Conservation (phyloP, 768 basidiomycete genomes). For the Lactarius trivialis region DNA sequence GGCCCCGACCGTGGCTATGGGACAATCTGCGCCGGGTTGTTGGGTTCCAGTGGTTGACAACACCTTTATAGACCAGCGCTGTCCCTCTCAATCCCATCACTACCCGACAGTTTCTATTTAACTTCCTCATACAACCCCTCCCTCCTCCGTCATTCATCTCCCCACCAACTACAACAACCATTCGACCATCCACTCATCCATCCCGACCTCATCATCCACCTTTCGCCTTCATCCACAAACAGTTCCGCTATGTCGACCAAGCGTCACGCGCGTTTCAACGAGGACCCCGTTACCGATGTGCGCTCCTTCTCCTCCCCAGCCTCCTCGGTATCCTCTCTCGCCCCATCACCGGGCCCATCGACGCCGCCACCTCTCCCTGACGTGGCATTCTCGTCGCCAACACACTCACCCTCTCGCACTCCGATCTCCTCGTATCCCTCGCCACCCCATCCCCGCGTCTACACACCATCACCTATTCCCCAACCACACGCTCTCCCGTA, state of each 20-base stretch:
- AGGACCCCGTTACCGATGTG: slow-evolving; percentile 11
- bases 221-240: neutral
- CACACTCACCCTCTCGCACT: neutral
- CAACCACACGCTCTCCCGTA: neutral
- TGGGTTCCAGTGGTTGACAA: neutral
- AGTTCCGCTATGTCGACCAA: slow-evolving; percentile 1
- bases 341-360: slow-evolving; percentile 10
- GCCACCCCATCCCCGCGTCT: slow-evolving; percentile 2
- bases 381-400: slow-evolving; percentile 6
- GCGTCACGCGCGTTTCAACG: slow-evolving; percentile 16
- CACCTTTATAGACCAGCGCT: neutral
- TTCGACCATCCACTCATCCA: neutral
- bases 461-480: slow-evolving; percentile 1
- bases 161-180: neutral
- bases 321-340: slow-evolving; percentile 4
- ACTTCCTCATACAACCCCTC: neutral
- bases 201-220: neutral
- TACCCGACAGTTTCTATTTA: slow-evolving; percentile 9
- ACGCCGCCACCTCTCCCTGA: slow-evolving; percentile 11
- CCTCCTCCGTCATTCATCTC: neutral
- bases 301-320: slow-evolving; percentile 13
- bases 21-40: neutral
- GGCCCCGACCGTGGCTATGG: neutral
- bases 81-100: neutral
- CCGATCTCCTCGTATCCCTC: neutral